Evolutionary conservation across 345 rosid genomes (phyloP), one percentile per base, ranked within the genome.

Genomic region (Kandelia obovata): DNA sequence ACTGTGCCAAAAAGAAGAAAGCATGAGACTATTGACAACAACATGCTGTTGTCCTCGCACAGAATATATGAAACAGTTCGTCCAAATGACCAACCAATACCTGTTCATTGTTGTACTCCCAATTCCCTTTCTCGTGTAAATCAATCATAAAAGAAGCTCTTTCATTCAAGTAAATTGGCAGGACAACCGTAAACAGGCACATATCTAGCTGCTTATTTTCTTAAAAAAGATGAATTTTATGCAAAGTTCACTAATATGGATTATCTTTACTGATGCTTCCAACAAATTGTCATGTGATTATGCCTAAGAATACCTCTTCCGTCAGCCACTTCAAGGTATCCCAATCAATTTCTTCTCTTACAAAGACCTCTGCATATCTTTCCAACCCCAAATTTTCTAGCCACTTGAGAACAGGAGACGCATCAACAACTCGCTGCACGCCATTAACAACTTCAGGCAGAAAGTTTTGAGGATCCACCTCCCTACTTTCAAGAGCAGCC

Each of bases 291-390:
- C 30, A 55, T 21, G 28, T 55, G 59, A 43, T 55, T 20, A 55
- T 26, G 28, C 28, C 5, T 17, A 56, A 67, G 65, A 75, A 58
- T 74, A 93, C 97, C 96, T 91, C 98, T 78, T 89, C 97, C 1
- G 92, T 85, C 71, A 93, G 77, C 83, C 97, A 85, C 60, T 75
- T 82, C 65, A 93, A 81, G 20, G 89, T 83, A 69, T 93, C 92
- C 98, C 96, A 91, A 60, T 91, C 96, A 37, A 93, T 86, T 83
- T 93, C 98, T 83, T 93, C 98, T 19, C 83, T 80, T 7, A 79
- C 75, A 79, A 93, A 93, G 70, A 71, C 80, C 49, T 83, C 86
- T 77, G 84, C 94, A 34, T 88, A 93, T 73, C 83, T 88, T 62
- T 80, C 82, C 63, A 93, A 79, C 65, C 92, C 92, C 6, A 91